Base-by-base conservation (phyloP, 805 yeast genomes). In the Kazachstania kunashirensis region DNA sequence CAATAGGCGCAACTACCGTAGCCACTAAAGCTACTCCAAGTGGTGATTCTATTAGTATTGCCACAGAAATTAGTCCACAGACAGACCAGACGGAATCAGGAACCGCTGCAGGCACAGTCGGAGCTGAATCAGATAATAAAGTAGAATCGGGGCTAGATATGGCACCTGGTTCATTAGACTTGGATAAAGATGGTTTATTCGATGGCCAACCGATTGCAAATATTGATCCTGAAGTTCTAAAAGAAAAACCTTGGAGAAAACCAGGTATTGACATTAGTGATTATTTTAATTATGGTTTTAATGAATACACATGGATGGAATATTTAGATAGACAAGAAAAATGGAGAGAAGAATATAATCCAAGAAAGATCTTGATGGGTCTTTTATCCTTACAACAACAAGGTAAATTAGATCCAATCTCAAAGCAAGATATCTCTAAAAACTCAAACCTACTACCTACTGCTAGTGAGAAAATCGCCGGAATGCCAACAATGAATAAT, bases 211-310 rank as follows among this genome's bases (percentile, higher is more conserved):
- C 95, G 4, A 66, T 92, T 33, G 84, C 95, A 0, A 77, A 81
- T 46, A 68, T 89, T 10, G 80, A 83, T 42, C 69, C 89, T 9
- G 89, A 81, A 42, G 80, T 78, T 37, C 63, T 88, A 33, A 85
- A 84, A 45, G 95, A 86, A 46, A 94, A 94, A 63, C 99, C 99
- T 7, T 92, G 99, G 99, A 73, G 98, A 55, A 77, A 83, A 45
- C 96, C 97, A 1, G 98, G 97, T 26, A 95, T 95, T 3, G 96
- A 92, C 61, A 63, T 84, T 28, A 73, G 94, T 6, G 97, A 92
- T 59, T 94, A 86, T 60, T 92, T 92, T 68, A 92, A 92, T 62
- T 92, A 77, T 53, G 98, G 98, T 2, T 92, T 92, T 55, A 95
- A 92, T 56, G 99, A 92, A 63, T 73, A 83, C 46, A 82, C 96